Evolutionary conservation across 805 yeast species (phyloP).

Genomic region (Schizosaccharomyces octosporus): DNA sequence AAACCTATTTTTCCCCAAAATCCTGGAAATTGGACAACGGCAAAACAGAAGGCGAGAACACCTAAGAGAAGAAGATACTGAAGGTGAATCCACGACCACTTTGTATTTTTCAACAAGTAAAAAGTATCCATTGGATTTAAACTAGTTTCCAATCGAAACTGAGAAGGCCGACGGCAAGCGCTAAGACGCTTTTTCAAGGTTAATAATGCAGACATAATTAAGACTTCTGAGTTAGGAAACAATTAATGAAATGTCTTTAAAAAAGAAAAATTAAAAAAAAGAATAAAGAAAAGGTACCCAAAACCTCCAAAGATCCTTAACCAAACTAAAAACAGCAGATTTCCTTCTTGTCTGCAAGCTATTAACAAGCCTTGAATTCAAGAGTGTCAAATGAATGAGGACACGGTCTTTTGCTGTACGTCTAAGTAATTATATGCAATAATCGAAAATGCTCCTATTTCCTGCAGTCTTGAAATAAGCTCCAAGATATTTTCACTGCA

Average conservation of each 20-base stretch:
- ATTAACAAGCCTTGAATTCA: too few species aligned
- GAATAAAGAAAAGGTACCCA: neutral
- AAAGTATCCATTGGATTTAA: neutral
- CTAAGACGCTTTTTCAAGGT: neutral
- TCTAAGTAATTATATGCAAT: too few species aligned
- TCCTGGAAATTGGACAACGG: slow-evolving; percentile 14
- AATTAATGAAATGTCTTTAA: neutral
- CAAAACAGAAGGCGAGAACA: slow-evolving; percentile 25
- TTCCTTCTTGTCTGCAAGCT: too few species aligned
- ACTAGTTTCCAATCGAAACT: neutral
- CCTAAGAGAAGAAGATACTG: slow-evolving; percentile 27
- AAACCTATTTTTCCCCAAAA: slow-evolving; percentile 13
- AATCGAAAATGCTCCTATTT: too few species aligned
- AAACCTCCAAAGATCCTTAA: too few species aligned
- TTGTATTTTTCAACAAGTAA: slow-evolving; percentile 8
- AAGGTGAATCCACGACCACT: slow-evolving; percentile 19
- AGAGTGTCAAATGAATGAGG: too few species aligned
- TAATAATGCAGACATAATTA: neutral
- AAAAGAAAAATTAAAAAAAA: neutral
- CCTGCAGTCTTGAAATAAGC: too few species aligned
- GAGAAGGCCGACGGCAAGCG: neutral
- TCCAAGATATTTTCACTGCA: too few species aligned
- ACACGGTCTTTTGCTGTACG: too few species aligned
- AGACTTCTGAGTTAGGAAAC: neutral
- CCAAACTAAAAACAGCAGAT: too few species aligned